These are phyloP conservation scores for Quercus suber DNA, from an alignment of 306 rosid species.

Conservation along the genomic window DNA sequence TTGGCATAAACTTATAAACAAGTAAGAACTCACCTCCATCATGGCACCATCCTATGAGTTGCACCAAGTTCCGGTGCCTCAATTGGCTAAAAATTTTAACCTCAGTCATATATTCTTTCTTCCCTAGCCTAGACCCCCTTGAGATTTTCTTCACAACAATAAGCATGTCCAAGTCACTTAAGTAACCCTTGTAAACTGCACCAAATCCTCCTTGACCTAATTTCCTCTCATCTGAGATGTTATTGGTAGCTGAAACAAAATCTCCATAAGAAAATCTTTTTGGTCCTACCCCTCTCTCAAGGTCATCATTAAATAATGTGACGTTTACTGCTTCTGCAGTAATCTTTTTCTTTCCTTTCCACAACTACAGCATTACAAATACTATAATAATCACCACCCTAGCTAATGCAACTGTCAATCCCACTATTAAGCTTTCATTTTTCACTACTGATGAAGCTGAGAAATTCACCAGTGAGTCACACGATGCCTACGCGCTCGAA, in stretches of 20 bases:
- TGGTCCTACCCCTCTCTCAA: constrained; percentile 2
- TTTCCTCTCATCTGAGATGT: not conserved
- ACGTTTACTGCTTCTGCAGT: not conserved
- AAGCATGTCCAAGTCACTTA: not conserved
- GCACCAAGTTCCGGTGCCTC: constrained; percentile 6
- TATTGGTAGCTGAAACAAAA: not conserved
- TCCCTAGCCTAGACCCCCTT: constrained; percentile 2
- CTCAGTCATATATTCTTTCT: not conserved
- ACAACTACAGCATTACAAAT: not conserved
- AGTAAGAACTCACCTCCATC: constrained; percentile 3
- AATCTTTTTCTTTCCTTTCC: not conserved
- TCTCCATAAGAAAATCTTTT: constrained; percentile 1
- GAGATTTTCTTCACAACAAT: constrained; percentile 2
- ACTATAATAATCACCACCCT: not conserved
- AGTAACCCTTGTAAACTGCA: not conserved
- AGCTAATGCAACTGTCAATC: not conserved
- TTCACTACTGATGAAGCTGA: too few species aligned
- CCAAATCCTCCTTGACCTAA: constrained; percentile 4
- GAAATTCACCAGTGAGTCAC: too few species aligned
- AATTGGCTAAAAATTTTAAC: not conserved
- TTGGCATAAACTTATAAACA: constrained; percentile 1
- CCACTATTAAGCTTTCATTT: not conserved
- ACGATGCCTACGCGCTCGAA: too few species aligned
- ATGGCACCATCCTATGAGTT: constrained; percentile 16
- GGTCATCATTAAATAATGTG: constrained; percentile 1